Conservation (phyloP, 1,284 basidiomycete species). For the Marasmius tenuissimus region DNA sequence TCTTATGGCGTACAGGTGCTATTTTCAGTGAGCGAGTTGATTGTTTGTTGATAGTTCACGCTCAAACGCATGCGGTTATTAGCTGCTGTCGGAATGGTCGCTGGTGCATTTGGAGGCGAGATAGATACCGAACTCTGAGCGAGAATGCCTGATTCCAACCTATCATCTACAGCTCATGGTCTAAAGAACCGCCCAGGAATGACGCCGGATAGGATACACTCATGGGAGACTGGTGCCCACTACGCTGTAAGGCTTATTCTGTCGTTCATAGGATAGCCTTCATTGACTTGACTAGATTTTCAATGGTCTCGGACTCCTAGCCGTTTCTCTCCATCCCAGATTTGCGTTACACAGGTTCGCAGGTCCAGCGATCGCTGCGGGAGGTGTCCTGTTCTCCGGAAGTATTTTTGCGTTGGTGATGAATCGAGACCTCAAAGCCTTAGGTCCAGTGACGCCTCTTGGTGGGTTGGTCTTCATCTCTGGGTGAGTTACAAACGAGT, state of each 20-base stretch:
- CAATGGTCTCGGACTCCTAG: constrained; percentile 76
- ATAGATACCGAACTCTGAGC: neutral
- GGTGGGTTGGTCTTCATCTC: constrained; percentile 76
- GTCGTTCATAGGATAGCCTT: neutral
- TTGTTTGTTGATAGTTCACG: neutral
- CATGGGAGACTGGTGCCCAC: constrained; percentile 63
- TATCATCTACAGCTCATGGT: constrained; percentile 47
- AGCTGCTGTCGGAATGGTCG: constrained; percentile 10
- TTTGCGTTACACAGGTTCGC: constrained; percentile 67
- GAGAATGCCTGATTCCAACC: neutral
- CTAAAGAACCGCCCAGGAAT: constrained; percentile 50
- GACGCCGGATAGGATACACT: constrained; percentile 50
- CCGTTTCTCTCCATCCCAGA: constrained; percentile 70
- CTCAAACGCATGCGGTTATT: too few relatives aligned
- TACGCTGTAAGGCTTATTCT: constrained; percentile 54
- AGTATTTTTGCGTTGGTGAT: constrained; percentile 69
- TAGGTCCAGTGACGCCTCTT: constrained; percentile 78
- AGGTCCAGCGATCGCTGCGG: constrained; percentile 66
- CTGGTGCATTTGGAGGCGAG: constrained; percentile 66
- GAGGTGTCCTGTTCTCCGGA: constrained; percentile 69
- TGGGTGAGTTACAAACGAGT: constrained; percentile 54
- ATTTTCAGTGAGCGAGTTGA: constrained; percentile 26
- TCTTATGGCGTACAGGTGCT: constrained; percentile 16
- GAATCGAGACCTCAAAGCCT: constrained; percentile 52
- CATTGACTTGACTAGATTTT: constrained; percentile 48